Conservation (phyloP, 1,284 basidiomycete species). For the Tremellales sp. region DNA sequence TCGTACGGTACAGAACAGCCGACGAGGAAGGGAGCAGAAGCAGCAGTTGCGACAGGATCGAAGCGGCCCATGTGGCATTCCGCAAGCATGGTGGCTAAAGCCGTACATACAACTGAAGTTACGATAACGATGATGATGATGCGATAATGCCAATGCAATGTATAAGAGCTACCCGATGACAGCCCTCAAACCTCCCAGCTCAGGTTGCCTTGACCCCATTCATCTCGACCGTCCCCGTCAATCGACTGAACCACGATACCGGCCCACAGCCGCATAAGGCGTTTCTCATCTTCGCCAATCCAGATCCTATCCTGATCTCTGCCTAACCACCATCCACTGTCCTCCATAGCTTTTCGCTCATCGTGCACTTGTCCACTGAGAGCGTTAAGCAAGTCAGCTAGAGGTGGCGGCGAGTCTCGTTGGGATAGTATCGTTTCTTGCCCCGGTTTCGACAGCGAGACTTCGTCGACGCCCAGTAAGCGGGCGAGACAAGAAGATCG, state of each 20-base stretch:
- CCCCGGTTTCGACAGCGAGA: slow-evolving; percentile 24
- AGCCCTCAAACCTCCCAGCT: slow-evolving; percentile 42
- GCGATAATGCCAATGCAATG: no score
- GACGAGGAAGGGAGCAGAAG: no score
- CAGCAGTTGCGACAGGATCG: no score
- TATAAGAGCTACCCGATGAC: no score
- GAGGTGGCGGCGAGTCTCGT: slow-evolving; percentile 35
- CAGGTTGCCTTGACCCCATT: slow-evolving; percentile 33
- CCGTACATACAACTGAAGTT: no score
- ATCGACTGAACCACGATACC: slow-evolving; percentile 32
- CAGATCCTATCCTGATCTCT: slow-evolving; percentile 25
- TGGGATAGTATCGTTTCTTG: slow-evolving; percentile 18
- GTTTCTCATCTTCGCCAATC: slow-evolving; percentile 38
- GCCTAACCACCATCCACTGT: slow-evolving; percentile 33
- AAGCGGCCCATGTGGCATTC: no score
- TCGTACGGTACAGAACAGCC: no score
- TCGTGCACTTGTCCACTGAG: slow-evolving; percentile 4
- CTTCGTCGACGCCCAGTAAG: slow-evolving; percentile 32
- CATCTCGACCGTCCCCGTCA: slow-evolving; percentile 24
- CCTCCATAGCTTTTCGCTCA: slow-evolving; percentile 1
- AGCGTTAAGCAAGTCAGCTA: slow-evolving; percentile 28
- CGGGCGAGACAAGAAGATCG: slow-evolving; percentile 27
- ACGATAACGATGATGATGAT: no score
- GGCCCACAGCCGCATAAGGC: slow-evolving; percentile 37
- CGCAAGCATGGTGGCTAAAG: no score